Conservation (phyloP, 1,284 basidiomycete genomes). For the Naganishia albida region DNA sequence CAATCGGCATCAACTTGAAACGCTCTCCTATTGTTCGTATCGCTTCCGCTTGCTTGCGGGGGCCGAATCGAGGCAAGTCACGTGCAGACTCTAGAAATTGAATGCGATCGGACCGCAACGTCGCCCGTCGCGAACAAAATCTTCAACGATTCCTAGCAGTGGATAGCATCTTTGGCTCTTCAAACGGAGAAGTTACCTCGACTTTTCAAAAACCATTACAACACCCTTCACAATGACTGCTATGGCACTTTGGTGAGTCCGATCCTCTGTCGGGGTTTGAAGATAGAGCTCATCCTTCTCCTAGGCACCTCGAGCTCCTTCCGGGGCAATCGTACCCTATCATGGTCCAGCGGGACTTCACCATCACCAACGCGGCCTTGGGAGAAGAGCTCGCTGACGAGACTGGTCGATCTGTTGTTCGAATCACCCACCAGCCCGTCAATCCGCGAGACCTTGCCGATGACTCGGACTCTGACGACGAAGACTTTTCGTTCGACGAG, state of each 20-base stretch:
- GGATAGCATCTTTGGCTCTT: no score
- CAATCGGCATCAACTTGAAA: conserved; percentile 13
- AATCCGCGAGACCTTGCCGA: conserved; percentile 53
- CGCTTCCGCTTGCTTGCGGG: not conserved
- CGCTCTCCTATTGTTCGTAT: not conserved
- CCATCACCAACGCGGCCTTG: conserved; percentile 80
- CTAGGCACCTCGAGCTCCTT: conserved; percentile 33
- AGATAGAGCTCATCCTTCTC: not conserved
- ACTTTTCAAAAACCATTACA: no score
- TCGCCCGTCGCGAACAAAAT: not conserved
- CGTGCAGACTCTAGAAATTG: conserved; percentile 21
- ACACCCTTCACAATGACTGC: conserved; percentile 17
- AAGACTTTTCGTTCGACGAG: conserved; percentile 50
- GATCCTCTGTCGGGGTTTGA: not conserved
- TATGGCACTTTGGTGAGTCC: conserved; percentile 30
- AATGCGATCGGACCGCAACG: not conserved
- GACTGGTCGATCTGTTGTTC: conserved; percentile 72
- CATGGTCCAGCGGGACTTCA: conserved; percentile 69
- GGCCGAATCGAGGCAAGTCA: conserved; percentile 4
- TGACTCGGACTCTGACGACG: conserved; percentile 60
- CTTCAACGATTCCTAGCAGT: not conserved
- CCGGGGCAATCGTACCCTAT: conserved; percentile 58
- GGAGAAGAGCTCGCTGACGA: conserved; percentile 69
- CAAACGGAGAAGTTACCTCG: no score
- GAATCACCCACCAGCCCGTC: conserved; percentile 65